Evolutionary conservation across 768 basidiomycete genomes (phyloP).

Genomic region (Omphalotus guepiniiformis): DNA sequence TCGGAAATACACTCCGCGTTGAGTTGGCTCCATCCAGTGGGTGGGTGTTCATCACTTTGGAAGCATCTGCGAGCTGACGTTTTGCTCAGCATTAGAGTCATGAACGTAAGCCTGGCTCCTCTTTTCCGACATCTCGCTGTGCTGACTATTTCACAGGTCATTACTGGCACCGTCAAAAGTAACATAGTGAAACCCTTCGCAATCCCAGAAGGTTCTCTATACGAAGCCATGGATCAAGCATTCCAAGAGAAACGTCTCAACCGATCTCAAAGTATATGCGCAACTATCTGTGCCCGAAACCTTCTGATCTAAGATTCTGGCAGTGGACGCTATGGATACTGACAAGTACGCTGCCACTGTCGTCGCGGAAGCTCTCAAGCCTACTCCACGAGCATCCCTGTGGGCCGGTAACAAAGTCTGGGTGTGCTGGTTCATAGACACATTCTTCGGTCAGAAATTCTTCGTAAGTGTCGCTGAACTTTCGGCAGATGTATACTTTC

Average conservation of each 20-base stretch:
- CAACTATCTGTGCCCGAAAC: neutral
- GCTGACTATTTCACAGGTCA: conserved; percentile 1
- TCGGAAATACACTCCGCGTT: conserved; percentile 22
- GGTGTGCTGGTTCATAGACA: conserved; percentile 15
- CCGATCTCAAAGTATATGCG: conserved; percentile 6
- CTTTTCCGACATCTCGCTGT: too few relatives aligned
- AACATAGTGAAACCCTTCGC: conserved; percentile 6
- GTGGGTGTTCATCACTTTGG: neutral
- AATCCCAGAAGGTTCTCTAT: conserved; percentile 12
- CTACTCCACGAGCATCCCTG: conserved; percentile 13
- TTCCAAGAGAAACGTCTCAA: conserved; percentile 12
- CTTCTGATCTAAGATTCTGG: neutral
- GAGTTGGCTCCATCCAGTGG: conserved; percentile 27
- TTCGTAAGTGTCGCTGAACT: conserved; percentile 7
- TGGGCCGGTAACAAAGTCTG: conserved; percentile 13
- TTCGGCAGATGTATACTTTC: neutral
- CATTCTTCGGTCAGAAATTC: conserved; percentile 12
- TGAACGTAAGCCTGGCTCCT: conserved; percentile 5
- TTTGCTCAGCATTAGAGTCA: conserved; percentile 9
- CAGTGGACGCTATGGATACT: conserved; percentile 8
- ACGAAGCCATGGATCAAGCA: conserved; percentile 12
- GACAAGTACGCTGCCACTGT: conserved; percentile 12
- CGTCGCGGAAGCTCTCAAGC: conserved; percentile 10
- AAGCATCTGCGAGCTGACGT: neutral
- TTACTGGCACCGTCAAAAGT: conserved; percentile 12